phyloP scores from a whole-genome alignment of 306 rosid species.

The Citrullus colocynthis region DNA sequence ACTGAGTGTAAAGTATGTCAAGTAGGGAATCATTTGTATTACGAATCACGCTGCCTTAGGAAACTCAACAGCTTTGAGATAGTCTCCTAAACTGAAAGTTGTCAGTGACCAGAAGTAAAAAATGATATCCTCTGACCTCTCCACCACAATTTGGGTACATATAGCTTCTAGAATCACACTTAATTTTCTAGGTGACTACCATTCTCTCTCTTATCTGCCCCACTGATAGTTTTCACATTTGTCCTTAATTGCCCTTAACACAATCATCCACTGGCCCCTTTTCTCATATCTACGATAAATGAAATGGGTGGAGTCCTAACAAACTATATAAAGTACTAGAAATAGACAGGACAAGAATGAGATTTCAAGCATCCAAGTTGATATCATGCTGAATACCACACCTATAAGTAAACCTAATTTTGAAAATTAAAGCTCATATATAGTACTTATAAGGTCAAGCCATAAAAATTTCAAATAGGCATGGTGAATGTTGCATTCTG shows the following conservation, averaged over 20 bases:
- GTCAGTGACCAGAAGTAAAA: neutral
- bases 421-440: neutral
- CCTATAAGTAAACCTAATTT: neutral
- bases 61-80: neutral
- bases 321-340: neutral
- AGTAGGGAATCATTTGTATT: neutral
- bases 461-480: neutral
- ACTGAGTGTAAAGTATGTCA: neutral
- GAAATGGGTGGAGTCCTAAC: neutral
- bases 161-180: neutral
- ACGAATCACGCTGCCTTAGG: neutral
- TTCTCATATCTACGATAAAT: neutral
- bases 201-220: neutral
- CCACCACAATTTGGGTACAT: neutral
- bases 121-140: neutral
- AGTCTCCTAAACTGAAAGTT: neutral
- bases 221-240: neutral
- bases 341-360: neutral
- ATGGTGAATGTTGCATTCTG: constrained; percentile 4
- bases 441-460: neutral
- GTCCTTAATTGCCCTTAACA: neutral
- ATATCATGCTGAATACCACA: neutral
- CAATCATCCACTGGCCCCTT: neutral
- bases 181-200: neutral
- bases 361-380: neutral